Evolutionary conservation across 2,329 filamentous ascomycete species (phyloP).

Genomic region (Hypoxylon sp.): DNA sequence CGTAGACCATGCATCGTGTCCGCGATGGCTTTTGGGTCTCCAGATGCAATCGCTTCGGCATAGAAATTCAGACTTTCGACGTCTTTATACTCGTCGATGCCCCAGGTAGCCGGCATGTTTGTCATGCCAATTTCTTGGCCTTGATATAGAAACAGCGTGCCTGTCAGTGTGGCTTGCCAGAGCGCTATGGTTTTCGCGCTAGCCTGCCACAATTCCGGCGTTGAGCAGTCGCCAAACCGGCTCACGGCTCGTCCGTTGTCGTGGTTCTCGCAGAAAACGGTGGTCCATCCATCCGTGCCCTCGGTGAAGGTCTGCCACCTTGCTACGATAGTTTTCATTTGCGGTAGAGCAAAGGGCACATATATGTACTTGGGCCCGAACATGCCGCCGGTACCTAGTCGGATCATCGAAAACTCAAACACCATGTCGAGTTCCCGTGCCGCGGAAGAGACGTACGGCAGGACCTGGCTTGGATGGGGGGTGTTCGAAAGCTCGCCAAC

Average conservation of each 20-base stretch:
- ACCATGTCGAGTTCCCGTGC: conserved; percentile 71
- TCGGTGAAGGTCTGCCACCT: conserved; percentile 64
- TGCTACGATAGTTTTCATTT: conserved; percentile 57
- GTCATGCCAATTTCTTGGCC: conserved; percentile 72
- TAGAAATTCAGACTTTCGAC: conserved; percentile 67
- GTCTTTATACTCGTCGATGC: conserved; percentile 64
- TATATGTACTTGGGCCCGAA: conserved; percentile 63
- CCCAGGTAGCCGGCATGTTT: conserved; percentile 64
- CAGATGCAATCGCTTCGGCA: conserved; percentile 55
- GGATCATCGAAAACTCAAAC: conserved; percentile 69
- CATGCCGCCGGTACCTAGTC: conserved; percentile 63
- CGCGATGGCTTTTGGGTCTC: conserved; percentile 53
- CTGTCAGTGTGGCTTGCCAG: conserved; percentile 62
- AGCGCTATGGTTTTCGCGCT: conserved; percentile 66
- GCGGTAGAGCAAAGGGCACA: conserved; percentile 58
- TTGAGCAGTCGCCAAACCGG: conserved; percentile 62
- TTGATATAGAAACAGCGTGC: conserved; percentile 69
- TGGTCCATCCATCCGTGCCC: conserved; percentile 67
- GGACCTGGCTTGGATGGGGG: conserved; percentile 62
- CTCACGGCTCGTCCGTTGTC: conserved; percentile 70
- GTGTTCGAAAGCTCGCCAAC: conserved; percentile 72
- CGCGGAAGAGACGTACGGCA: conserved; percentile 65
- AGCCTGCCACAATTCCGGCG: conserved; percentile 56
- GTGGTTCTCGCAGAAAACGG: conserved; percentile 73
- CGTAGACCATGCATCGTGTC: conserved; percentile 65